Base-by-base conservation (phyloP, 768 basidiomycete genomes). In the Boletus barrowsii region DNA sequence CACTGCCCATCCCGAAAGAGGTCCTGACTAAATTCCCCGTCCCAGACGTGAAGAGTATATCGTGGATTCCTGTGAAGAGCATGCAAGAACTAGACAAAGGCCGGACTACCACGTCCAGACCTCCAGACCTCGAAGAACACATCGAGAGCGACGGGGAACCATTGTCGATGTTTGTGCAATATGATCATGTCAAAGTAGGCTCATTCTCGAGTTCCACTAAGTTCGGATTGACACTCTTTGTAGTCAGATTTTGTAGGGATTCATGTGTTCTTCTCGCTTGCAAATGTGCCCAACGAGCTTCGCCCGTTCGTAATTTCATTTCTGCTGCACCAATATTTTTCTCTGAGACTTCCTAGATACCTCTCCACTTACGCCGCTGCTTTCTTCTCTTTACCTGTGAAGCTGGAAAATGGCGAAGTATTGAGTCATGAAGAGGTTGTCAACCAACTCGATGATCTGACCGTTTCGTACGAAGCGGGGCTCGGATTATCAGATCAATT, bases 191-290 rank as follows among this genome's bases (percentile, higher is more conserved):
- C 45, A 82, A 93, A 76, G 94, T 90, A 72, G 20, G 24, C 20
- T 35, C 51, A 26, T 52, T 44, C 36, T 49, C 49, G 42, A 24
- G 17, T n/a, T 33, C 22, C 42, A 26, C 47, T 32, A 26, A 20
- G 11, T 33, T 41, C 20, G 37, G 24, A 44, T 50, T 39, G 39
- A 54, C 41, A 39, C 48, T 43, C 55, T 22, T 15, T 44, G 2
- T 58, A 97, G 90, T 98, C 96, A 9, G 93, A 96, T 64, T 98
- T 99, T 68, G 84, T 98, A 53, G 82, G 84, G 17, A 73, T 98
- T 30, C 80, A 88, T 59, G 88, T 84, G 9, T 81, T 86, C 56
- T 83, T 97, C 62, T 93, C 94, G 9, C 73, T 96, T 14, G 78
- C 79, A 18, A 80, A 80, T 37, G 70, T 98, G 6, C 87, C 93